Percentiles rank a stretch among this genome's conserved stretches.
These are phyloP conservation scores for Ceriops tagal DNA, from an alignment of 345 rosid species.

Conservation along the genomic window DNA sequence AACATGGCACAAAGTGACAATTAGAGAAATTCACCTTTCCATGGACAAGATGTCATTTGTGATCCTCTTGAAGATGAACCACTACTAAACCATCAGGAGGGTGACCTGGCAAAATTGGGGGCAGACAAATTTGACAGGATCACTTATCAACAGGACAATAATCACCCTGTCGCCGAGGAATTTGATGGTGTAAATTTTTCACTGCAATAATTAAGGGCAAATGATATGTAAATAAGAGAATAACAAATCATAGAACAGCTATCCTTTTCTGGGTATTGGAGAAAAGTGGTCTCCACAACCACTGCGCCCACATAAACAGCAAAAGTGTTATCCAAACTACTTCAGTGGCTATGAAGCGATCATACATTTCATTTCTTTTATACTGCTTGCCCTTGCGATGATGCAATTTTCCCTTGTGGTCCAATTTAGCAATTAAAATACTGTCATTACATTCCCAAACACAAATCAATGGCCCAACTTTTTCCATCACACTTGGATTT, in stretches of 20 bases:
- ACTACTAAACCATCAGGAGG: not conserved
- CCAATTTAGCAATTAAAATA: no score
- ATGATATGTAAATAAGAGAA: not conserved
- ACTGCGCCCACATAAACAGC: constrained; percentile 3
- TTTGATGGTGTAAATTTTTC: constrained; percentile 22
- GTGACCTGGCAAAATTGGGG: constrained; percentile 9
- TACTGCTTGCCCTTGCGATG: not conserved
- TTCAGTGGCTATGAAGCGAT: constrained; percentile 20
- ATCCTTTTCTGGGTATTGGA: constrained; percentile 6
- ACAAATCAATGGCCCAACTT: no score
- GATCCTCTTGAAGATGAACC: not conserved
- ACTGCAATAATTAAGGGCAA: not conserved
- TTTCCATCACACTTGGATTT: no score
- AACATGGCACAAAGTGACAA: not conserved
- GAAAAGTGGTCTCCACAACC: constrained; percentile 23
- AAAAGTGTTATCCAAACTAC: constrained; percentile 23
- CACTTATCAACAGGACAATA: not conserved
- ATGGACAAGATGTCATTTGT: not conserved
- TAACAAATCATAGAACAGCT: not conserved
- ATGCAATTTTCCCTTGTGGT: no score
- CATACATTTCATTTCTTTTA: not conserved
- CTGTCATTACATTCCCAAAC: no score
- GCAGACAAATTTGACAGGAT: constrained; percentile 12
- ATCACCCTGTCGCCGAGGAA: constrained; percentile 20
- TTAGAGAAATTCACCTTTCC: no score